Percentiles rank a stretch among this genome's conserved stretches.
Conservation (phyloP, 2,329 filamentous ascomycete genomes). For the Neonectria punicea region DNA sequence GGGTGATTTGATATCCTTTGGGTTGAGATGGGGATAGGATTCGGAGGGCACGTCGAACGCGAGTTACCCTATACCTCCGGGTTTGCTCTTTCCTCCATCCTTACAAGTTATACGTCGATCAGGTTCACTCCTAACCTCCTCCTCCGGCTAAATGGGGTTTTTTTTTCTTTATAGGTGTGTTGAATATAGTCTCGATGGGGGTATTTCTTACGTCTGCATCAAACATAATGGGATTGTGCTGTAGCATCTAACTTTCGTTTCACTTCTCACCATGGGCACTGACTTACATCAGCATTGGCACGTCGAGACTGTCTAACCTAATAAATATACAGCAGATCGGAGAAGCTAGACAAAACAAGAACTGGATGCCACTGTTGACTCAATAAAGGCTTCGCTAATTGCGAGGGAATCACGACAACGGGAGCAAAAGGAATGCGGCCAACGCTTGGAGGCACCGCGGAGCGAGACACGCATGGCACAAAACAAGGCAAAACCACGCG, state of each 20-base stretch:
- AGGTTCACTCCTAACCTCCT: no score
- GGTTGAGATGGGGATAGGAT: no score
- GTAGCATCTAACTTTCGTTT: no score
- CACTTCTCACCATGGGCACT: no score
- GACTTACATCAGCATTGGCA: no score
- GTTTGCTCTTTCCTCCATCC: neutral
- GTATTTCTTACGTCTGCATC: neutral
- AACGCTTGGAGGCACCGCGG: neutral
- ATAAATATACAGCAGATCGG: no score
- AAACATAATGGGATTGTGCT: neutral
- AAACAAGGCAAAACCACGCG: neutral
- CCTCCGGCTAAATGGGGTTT: no score
- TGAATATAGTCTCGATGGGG: neutral
- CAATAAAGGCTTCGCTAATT: neutral
- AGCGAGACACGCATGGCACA: neutral
- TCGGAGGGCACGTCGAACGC: neutral
- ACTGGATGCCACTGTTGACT: no score
- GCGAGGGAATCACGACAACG: neutral
- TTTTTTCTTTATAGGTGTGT: fast-evolving
- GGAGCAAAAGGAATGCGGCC: neutral
- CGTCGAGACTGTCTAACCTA: no score
- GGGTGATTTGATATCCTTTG: neutral
- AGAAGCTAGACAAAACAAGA: no score
- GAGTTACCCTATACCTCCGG: neutral
- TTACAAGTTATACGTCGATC: neutral